These are phyloP conservation scores for Agaricales sp. DNA, from an alignment of 1,284 basidiomycete genomes.

Conservation along the genomic window DNA sequence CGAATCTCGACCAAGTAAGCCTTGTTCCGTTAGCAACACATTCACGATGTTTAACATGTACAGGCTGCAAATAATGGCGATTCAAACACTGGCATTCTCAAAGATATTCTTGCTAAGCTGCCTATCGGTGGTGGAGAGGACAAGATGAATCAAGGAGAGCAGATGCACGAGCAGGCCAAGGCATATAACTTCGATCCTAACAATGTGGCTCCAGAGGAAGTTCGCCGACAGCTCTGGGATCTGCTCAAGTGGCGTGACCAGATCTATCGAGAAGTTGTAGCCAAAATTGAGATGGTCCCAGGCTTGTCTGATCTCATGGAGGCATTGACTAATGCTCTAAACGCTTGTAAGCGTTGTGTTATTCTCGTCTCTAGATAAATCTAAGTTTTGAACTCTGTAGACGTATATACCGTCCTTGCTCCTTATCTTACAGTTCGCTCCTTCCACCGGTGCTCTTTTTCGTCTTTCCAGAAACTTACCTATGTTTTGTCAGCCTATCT, in stretches of 20 bases:
- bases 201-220: slow-evolving; percentile 57
- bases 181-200: slow-evolving; percentile 47
- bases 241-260: slow-evolving; percentile 69
- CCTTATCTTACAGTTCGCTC: slow-evolving; percentile 49
- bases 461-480: slow-evolving; percentile 2
- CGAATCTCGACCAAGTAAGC: slow-evolving; percentile 48
- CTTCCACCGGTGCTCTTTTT: neutral
- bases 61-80: neutral
- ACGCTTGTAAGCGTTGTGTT: slow-evolving; percentile 41
- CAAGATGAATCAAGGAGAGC: slow-evolving; percentile 42
- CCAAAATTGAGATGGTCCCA: slow-evolving; percentile 55
- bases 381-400: slow-evolving; percentile 19
- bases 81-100: slow-evolving; percentile 30
- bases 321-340: slow-evolving; percentile 49
- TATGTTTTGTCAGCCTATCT: slow-evolving; percentile 34
- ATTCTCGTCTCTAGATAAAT: neutral
- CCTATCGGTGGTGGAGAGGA: slow-evolving; percentile 37
- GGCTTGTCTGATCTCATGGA: slow-evolving; percentile 64
- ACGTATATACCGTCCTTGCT: slow-evolving; percentile 64
- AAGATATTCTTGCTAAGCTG: slow-evolving; percentile 41
- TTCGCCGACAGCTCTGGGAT: slow-evolving; percentile 56
- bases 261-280: slow-evolving; percentile 36
- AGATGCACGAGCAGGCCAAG: slow-evolving; percentile 40
- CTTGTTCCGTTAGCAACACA: slow-evolving; percentile 4
- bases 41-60: slow-evolving; percentile 4